phyloP scores from a whole-genome alignment of 1,284 basidiomycete genomes.

The Tilletia walkeri region DNA sequence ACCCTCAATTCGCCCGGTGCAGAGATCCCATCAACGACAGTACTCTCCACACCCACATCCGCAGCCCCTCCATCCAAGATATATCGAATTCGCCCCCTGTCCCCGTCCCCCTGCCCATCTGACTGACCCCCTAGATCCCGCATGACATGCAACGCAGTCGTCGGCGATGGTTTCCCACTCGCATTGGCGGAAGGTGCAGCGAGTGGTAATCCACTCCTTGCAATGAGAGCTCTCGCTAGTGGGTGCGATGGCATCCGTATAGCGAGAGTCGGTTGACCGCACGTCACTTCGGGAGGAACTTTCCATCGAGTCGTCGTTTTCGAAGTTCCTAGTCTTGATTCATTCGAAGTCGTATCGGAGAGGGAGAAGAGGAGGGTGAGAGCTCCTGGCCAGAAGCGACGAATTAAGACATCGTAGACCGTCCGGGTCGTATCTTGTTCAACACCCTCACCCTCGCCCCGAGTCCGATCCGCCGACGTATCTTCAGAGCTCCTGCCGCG shows the following conservation, averaged over 20 bases:
- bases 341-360: not conserved
- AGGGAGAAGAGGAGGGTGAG: constrained; percentile 85
- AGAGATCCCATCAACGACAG: constrained; percentile 77
- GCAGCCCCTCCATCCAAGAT: constrained; percentile 93
- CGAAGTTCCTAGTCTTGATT: constrained; percentile 18
- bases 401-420: constrained; percentile 59
- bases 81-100: constrained; percentile 61
- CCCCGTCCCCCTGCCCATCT: constrained; percentile 24
- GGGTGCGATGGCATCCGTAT: constrained; percentile 92
- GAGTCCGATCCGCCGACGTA: constrained; percentile 29
- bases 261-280: constrained; percentile 77
- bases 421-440: constrained; percentile 60
- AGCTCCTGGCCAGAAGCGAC: constrained; percentile 90
- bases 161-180: constrained; percentile 90
- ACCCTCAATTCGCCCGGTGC: constrained; percentile 69
- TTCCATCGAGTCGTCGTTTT: not conserved
- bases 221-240: constrained; percentile 84
- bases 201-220: constrained; percentile 71
- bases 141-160: constrained; percentile 80
- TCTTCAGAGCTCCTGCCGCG: not conserved
- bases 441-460: constrained; percentile 60
- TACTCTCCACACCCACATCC: constrained; percentile 87
- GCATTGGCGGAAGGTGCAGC: constrained; percentile 95
- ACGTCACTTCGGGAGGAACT: constrained; percentile 61
- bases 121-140: constrained; percentile 69